Evolutionary conservation across 169 alveolate species (phyloP), one percentile per base, ranked within the genome.

Genomic region (Perkinsus olseni): DNA sequence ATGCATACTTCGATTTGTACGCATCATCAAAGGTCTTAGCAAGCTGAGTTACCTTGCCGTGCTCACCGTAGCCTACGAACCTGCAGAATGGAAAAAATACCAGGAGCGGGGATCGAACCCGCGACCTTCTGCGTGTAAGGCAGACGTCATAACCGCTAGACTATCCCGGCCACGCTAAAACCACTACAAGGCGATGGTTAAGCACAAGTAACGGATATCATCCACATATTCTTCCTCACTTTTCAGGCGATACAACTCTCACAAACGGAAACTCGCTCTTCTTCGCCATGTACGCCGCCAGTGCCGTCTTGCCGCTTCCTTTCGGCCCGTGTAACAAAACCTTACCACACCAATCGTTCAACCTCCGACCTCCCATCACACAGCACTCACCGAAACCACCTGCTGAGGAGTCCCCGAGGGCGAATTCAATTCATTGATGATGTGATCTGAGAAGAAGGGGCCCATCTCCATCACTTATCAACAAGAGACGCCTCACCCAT

Each of bases 21-120:
- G 99, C 99, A 95, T 99, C 99, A 92, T 98, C 99, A 94, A 99
- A 99, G n/a, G 99, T 97, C 93, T 98, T 98, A 92, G 97, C 98
- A 51, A 99, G 96, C 51, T 97, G 96, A 51, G 96, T 95, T 45
- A 98, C 97, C 95, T 97, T 97, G 74, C 50, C 94, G 94, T 48
- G 93, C 96, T 95, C 93, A 39, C 13, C 11, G 40, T 90, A 90
- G 6, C 45, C 39, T 4, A 91, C 48, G 10, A 91, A 17, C 91
- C 93, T 91, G 17, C 50, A 31, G 8, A 4, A 38, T 39, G 8
- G 24, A 93, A 92, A 93, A 45, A 48, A 95, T 92, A 92, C 95
- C 74, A 92, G 39, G 92, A 91, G 94, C 91, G 96, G 96, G 96
- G 96, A 74, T 94, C 94, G 96, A 95, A 95, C 96, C 96, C 95